These are phyloP conservation scores for Fusarium succisae DNA, from an alignment of 2,329 filamentous ascomycete species.

Conservation along the genomic window DNA sequence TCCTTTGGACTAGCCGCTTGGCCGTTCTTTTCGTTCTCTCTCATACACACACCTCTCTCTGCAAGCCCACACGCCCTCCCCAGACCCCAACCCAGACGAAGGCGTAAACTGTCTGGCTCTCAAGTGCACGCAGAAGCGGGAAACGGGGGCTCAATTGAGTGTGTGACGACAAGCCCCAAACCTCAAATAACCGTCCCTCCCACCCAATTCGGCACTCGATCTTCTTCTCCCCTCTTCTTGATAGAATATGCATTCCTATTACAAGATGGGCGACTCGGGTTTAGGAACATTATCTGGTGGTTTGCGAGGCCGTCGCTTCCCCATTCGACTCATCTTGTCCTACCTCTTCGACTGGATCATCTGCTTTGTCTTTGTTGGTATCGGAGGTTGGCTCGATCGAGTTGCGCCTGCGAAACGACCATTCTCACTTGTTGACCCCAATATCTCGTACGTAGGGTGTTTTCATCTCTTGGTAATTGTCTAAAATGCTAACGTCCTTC, in stretches of 20 bases:
- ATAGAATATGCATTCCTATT: slow-evolving; percentile 33
- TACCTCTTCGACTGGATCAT: slow-evolving; percentile 81
- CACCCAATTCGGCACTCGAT: slow-evolving; percentile 8
- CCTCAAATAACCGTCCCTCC: slow-evolving; percentile 19
- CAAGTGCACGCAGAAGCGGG: slow-evolving; percentile 7
- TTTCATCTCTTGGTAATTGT: not conserved
- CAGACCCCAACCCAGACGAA: slow-evolving; percentile 1
- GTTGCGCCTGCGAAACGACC: slow-evolving; percentile 73
- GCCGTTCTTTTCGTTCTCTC: slow-evolving; percentile 1
- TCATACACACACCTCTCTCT: slow-evolving; percentile 8
- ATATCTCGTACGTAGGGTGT: slow-evolving; percentile 70
- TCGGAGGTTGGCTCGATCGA: slow-evolving; percentile 67
- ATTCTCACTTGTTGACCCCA: slow-evolving; percentile 76
- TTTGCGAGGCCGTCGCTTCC: slow-evolving; percentile 39
- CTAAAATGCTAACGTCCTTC: slow-evolving; percentile 2
- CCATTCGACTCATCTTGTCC: slow-evolving; percentile 60
- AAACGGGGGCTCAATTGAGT: slow-evolving; percentile 3
- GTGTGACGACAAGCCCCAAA: slow-evolving; percentile 20
- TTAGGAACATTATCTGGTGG: slow-evolving; percentile 24
- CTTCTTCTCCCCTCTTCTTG: slow-evolving; percentile 11
- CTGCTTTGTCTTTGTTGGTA: slow-evolving; percentile 66
- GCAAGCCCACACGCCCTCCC: slow-evolving; percentile 12
- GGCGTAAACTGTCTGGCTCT: not conserved
- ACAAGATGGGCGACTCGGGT: slow-evolving; percentile 41
- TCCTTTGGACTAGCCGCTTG: slow-evolving; percentile 6